phyloP scores from a whole-genome alignment of 176 grass and related monocot genomes.

The Musa schizocarpa region DNA sequence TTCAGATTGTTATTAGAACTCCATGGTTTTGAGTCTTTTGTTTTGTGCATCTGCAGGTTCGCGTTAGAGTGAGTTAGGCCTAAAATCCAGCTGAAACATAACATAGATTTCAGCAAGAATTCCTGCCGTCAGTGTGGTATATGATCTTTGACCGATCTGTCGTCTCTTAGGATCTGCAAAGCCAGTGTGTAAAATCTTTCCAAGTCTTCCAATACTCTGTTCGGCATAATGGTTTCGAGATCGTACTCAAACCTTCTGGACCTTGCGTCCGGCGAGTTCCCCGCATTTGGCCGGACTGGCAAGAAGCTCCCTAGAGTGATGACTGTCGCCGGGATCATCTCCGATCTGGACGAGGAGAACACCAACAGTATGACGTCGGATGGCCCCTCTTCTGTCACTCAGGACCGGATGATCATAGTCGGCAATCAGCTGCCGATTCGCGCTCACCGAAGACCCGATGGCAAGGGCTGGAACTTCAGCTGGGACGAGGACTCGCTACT shows the following conservation, averaged over 20 bases:
- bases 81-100: too few species aligned
- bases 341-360: conserved; percentile 35
- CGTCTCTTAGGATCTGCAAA: not conserved
- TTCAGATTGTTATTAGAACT: too few species aligned
- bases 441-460: conserved; percentile 24
- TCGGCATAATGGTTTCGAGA: conserved; percentile 36
- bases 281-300: conserved; percentile 14
- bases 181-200: not conserved
- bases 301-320: conserved; percentile 34
- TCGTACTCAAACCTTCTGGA: conserved; percentile 51
- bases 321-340: conserved; percentile 39
- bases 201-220: not conserved
- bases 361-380: conserved; percentile 28
- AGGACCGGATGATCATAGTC: conserved; percentile 40
- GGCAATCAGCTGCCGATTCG: conserved; percentile 47
- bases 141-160: too few species aligned
- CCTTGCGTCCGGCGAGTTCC: conserved; percentile 29
- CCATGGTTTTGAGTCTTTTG: too few species aligned
- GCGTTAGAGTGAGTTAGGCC: not conserved
- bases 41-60: not conserved
- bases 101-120: too few species aligned
- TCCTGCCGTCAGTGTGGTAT: too few species aligned
- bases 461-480: conserved; percentile 38
- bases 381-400: conserved; percentile 20
- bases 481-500: conserved; percentile 55